These are phyloP conservation scores for Dothiorella sarmentorum DNA, from an alignment of 2,329 filamentous ascomycete genomes.

Conservation along the genomic window DNA sequence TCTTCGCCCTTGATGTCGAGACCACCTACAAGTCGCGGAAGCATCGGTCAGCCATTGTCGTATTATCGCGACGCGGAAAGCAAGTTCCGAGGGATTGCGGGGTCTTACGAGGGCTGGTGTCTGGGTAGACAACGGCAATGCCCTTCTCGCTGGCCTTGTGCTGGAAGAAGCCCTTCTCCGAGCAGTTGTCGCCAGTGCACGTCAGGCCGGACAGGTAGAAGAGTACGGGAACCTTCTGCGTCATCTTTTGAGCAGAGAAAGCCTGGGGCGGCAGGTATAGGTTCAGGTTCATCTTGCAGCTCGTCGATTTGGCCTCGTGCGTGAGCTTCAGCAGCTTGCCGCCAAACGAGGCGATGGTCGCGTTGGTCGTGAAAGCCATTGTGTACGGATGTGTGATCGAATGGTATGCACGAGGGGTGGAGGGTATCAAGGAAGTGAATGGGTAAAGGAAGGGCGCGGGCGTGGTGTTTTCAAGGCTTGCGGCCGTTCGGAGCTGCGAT, in stretches of 20 bases:
- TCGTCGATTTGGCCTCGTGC: conserved; percentile 74
- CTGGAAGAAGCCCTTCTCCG: conserved; percentile 86
- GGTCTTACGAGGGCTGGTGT: conserved; percentile 78
- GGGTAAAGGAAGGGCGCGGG: not conserved
- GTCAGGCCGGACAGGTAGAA: conserved; percentile 94
- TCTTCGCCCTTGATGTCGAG: conserved; percentile 78
- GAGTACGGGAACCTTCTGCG: conserved; percentile 71
- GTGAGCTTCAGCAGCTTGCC: conserved; percentile 92
- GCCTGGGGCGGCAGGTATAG: conserved; percentile 81
- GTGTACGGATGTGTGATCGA: conserved; percentile 11
- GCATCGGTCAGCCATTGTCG: conserved; percentile 17
- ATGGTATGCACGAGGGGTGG: not conserved
- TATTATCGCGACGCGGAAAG: not conserved
- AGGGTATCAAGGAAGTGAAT: not conserved
- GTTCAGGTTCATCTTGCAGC: conserved; percentile 88
- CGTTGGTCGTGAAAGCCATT: conserved; percentile 79
- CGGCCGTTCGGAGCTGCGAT: conserved; percentile 12
- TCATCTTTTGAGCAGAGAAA: conserved; percentile 42
- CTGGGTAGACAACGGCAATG: conserved; percentile 91
- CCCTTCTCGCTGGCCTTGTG: conserved; percentile 72
- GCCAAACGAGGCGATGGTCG: conserved; percentile 86
- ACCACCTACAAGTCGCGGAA: conserved; percentile 53
- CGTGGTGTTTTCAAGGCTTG: conserved; percentile 17
- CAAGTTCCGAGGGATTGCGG: not conserved
- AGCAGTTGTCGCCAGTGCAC: conserved; percentile 81